Evolutionary conservation across 148 eudicot genomes (phyloP).

Genomic region (Camellia japonica): DNA sequence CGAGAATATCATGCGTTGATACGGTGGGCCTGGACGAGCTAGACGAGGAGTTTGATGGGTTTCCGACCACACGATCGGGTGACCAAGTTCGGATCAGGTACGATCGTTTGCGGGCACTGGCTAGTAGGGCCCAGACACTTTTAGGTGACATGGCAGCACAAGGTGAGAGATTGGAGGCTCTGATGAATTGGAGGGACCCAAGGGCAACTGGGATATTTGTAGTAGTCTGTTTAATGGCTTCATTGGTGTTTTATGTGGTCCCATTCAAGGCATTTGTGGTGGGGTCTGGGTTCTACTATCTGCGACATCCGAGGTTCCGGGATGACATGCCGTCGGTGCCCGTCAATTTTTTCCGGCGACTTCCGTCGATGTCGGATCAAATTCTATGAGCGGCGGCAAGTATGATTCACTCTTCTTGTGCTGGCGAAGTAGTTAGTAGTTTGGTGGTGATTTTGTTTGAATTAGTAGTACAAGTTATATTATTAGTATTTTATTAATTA

Average conservation of each 20-base stretch:
- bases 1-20: conserved; percentile 59
- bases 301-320: conserved; percentile 86
- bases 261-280: conserved; percentile 64
- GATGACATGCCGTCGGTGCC: conserved; percentile 81
- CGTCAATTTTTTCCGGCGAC: conserved; percentile 75
- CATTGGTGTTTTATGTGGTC: conserved; percentile 63
- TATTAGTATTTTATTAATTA: too few species aligned
- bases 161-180: conserved; percentile 76
- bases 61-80: conserved; percentile 53
- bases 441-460: not conserved
- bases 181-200: conserved; percentile 86
- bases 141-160: conserved; percentile 88
- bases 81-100: conserved; percentile 72
- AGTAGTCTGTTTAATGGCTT: conserved; percentile 59
- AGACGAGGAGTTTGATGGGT: conserved; percentile 86
- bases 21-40: conserved; percentile 61
- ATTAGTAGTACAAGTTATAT: too few species aligned
- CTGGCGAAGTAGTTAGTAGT: not conserved
- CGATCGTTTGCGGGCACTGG: conserved; percentile 73
- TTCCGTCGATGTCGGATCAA: conserved; percentile 80
- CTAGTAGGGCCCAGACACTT: conserved; percentile 73
- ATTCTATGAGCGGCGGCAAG: conserved; percentile 19
- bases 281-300: conserved; percentile 59
- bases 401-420: not conserved
- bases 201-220: conserved; percentile 79